Conservation (phyloP, 176 grass and related monocot genomes). For the Metroxylon sagu region DNA sequence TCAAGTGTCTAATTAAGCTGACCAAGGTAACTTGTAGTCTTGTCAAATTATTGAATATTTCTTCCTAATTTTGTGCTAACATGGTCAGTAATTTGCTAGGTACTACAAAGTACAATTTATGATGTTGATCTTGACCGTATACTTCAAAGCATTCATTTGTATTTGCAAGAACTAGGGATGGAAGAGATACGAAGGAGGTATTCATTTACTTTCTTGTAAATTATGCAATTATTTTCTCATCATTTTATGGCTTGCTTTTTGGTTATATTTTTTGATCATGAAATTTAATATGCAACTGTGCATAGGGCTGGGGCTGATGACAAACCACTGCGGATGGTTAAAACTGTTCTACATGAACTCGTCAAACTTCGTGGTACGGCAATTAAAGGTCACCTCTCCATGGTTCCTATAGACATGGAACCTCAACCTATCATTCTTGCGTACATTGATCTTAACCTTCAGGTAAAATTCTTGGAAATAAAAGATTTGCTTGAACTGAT, state of each 20-base stretch:
- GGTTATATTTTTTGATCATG: too few relatives aligned
- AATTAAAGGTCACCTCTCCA: conserved; percentile 99
- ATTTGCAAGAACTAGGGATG: conserved; percentile 98
- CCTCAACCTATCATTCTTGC: conserved; percentile 99
- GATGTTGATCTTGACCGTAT: conserved; percentile 95
- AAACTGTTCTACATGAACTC: conserved; percentile 98
- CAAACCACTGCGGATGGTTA: conserved; percentile 96
- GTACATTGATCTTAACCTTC: conserved; percentile 98
- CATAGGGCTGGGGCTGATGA: conserved; percentile 94
- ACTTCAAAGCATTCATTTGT: conserved; percentile 97
- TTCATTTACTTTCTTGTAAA: conserved; percentile 4
- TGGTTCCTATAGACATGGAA: conserved; percentile 98
- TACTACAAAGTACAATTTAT: conserved; percentile 87
- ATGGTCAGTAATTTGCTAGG: conserved; percentile 35
- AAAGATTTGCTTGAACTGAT: too few relatives aligned
- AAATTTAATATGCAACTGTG: too few relatives aligned
- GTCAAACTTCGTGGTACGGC: conserved; percentile 96
- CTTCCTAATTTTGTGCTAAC: too few relatives aligned
- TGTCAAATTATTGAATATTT: neutral
- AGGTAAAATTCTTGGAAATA: conserved; percentile 33
- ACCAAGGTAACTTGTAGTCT: conserved; percentile 51
- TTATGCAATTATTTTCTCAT: neutral
- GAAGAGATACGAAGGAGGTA: conserved; percentile 98
- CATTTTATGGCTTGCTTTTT: neutral
- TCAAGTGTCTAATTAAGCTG: conserved; percentile 96